Evolutionary conservation across 1,284 basidiomycete species (phyloP), one percentile per base, ranked within the genome.

Genomic region (Ceratobasidium papillatum): DNA sequence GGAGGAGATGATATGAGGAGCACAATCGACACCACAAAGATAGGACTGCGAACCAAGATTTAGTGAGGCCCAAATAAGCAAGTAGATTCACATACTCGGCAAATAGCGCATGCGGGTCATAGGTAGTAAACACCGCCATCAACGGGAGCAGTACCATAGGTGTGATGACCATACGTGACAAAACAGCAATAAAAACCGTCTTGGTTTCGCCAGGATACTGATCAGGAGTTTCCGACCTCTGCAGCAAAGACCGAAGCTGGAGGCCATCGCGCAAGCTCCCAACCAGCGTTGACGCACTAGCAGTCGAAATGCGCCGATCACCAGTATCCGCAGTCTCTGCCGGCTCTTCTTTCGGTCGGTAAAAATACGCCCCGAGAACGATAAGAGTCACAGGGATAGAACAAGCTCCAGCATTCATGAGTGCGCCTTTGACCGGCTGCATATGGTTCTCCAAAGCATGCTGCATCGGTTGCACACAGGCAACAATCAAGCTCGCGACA

Each of bases 361-460:
- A 91, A 82, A 98, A 98, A 85, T 96, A 98, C 7, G 94, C 95
- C 19, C 96, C 96, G 54, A 98, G 90, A 8, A 98, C 95, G 75
- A 98, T 87, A 47, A 98, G 85, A 1, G 96, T 98, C 30, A 98
- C 81, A 0, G 96, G 96, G 77, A 98, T 91, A 0, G 93, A 94
- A 79, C 94, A 96, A 78, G 87, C 88, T 1, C 94, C 94, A 0
- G 92, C 91, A 32, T 86, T 84, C 27, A 85, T 86, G 76, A 96
- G 83, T 0, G 94, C 92, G 58, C 89, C 88, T 79, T 91, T 93
- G 74, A 96, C 82, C 0, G 93, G 91, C 51, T 85, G 84, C 79
- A 92, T 82, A 76, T 89, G 88, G 3, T 83, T 80, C 25, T 90
- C 87, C 62, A 96, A 84, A 12, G 85, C 78, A 73, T 90, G 87